A percentile compares a stretch with the other conserved stretches of the same genome.
phyloP scores from a whole-genome alignment of 139 green algal species.

The Mesotaenium endlicherianum region DNA sequence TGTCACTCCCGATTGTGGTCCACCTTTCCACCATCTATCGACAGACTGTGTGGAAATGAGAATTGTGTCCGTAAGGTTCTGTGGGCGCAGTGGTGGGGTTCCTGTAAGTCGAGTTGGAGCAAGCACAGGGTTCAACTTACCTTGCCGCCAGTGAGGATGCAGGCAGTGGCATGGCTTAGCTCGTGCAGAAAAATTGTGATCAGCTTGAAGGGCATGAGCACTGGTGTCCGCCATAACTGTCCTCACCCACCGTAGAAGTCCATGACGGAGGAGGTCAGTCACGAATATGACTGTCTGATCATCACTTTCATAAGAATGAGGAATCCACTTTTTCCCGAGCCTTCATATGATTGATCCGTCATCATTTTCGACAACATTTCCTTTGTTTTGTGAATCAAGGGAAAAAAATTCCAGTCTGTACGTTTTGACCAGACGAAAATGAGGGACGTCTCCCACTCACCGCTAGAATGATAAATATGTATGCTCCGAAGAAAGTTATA shows the following conservation, averaged over 20 bases:
- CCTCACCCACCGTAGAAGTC: neutral
- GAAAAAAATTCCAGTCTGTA: no score
- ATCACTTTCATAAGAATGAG: neutral
- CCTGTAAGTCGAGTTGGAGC: no score
- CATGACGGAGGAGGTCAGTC: neutral
- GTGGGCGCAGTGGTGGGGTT: no score
- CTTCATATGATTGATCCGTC: neutral
- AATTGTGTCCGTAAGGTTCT: no score
- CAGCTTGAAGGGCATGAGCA: conserved; percentile 23
- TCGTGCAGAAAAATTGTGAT: conserved; percentile 16
- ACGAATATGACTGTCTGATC: neutral
- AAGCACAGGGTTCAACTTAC: no score
- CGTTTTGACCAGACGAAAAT: neutral
- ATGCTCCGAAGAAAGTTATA: neutral
- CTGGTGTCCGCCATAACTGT: conserved; percentile 11
- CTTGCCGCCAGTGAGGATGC: conserved; percentile 3
- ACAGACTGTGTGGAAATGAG: no score
- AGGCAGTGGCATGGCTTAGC: conserved; percentile 7
- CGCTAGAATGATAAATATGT: neutral
- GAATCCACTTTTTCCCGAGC: neutral
- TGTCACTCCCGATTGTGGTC: no score
- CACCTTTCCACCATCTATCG: no score
- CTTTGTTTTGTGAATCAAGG: neutral
- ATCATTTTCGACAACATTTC: neutral
- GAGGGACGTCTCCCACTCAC: neutral